phyloP scores from a whole-genome alignment of 1,284 basidiomycete genomes.

The Ceratobasidium papillatum region DNA sequence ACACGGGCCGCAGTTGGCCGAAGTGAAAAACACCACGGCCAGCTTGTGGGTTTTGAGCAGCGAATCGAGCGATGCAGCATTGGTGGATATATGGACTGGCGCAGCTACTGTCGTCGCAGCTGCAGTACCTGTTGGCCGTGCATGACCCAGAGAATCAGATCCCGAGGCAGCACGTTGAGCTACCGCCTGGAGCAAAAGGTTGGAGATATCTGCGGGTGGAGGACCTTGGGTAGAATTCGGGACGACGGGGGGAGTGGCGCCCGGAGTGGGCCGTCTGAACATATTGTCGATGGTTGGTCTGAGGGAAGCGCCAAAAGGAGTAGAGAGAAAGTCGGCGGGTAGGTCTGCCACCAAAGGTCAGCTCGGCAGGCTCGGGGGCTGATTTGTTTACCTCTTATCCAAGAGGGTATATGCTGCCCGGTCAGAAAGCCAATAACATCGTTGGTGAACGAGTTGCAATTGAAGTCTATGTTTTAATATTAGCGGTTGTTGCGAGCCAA shows the following conservation, averaged over 20 bases:
- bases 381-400: constrained; percentile 69
- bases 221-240: constrained; percentile 46
- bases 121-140: not conserved
- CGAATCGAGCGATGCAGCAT: constrained; percentile 62
- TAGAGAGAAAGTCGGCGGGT: constrained; percentile 88
- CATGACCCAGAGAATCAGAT: not conserved
- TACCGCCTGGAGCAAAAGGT: constrained; percentile 22
- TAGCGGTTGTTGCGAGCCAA: constrained; percentile 27
- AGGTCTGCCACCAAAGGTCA: constrained; percentile 63
- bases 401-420: constrained; percentile 77
- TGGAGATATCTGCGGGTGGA: constrained; percentile 51
- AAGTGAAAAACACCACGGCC: constrained; percentile 69
- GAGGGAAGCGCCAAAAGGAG: constrained; percentile 87
- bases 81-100: constrained; percentile 69
- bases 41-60: constrained; percentile 61
- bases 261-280: constrained; percentile 65
- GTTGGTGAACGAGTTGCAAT: constrained; percentile 91
- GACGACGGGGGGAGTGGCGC: constrained; percentile 47
- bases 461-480: constrained; percentile 72
- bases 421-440: constrained; percentile 87
- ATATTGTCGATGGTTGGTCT: constrained; percentile 89
- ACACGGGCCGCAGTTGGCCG: constrained; percentile 69
- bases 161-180: constrained; percentile 20
- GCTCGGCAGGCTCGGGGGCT: not conserved
- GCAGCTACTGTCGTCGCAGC: constrained; percentile 60